phyloP scores from a whole-genome alignment of 331 rosid genomes.

The Quercus phellos region DNA sequence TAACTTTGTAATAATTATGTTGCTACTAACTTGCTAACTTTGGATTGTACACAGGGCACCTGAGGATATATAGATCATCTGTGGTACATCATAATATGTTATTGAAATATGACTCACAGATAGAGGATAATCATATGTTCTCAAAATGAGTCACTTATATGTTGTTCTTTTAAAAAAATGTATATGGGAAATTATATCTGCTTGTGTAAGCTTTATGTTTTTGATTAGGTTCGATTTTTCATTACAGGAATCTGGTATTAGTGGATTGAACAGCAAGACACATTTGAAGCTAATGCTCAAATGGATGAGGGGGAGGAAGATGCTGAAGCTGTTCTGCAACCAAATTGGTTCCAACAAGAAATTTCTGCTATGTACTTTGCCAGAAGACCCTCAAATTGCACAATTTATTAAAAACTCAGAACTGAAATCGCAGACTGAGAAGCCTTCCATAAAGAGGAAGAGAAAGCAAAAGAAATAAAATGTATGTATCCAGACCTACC shows the following conservation, averaged over 20 bases:
- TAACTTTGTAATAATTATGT: neutral
- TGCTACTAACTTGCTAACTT: neutral
- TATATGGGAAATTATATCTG: neutral
- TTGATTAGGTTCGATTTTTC: neutral
- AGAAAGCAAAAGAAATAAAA: slow-evolving; percentile 5
- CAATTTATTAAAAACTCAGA: neutral
- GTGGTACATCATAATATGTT: neutral
- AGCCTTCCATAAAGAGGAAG: slow-evolving; percentile 7
- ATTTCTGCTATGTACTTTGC: slow-evolving; percentile 33
- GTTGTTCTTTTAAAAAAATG: no score
- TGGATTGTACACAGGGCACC: neutral
- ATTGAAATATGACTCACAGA: neutral
- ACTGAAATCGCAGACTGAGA: neutral
- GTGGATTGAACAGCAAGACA: slow-evolving; percentile 53
- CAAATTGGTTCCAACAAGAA: slow-evolving; percentile 47
- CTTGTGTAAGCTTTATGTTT: neutral
- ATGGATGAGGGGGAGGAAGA: slow-evolving; percentile 61
- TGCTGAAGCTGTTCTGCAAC: slow-evolving; percentile 40
- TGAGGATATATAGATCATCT: neutral
- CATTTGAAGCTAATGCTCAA: slow-evolving; percentile 54
- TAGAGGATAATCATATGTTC: neutral
- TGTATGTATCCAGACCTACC: neutral
- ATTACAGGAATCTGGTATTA: slow-evolving; percentile 34
- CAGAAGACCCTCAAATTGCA: slow-evolving; percentile 25
- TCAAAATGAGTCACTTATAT: no score